Evolutionary conservation across 352 stramenopile genomes (phyloP).

Genomic region (Elongisporangium prolatum): DNA sequence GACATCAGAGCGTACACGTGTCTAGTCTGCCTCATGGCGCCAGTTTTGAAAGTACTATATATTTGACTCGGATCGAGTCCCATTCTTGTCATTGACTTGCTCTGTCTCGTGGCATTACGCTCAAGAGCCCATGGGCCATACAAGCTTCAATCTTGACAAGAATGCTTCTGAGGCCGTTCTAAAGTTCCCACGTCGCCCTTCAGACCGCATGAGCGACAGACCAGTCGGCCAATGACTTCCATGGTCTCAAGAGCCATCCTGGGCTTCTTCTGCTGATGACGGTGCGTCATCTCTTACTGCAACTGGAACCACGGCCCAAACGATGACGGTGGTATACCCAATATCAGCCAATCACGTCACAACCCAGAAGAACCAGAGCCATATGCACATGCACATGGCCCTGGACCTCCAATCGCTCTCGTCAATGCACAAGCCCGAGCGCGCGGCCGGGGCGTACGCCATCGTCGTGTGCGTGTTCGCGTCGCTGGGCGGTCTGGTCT

Average conservation of each 20-base stretch:
- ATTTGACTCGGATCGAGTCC: neutral
- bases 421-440: neutral
- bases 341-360: neutral
- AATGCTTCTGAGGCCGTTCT: no score
- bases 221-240: no score
- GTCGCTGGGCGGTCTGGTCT: neutral
- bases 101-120: no score
- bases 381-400: neutral
- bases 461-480: neutral
- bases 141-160: no score
- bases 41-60: neutral
- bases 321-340: neutral
- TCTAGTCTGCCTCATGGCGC: neutral
- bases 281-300: neutral
- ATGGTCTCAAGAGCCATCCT: no score
- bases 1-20: neutral
- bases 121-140: no score
- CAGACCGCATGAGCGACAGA: no score
- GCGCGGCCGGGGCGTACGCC: constrained; percentile 3
- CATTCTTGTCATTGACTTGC: no score
- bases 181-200: no score
- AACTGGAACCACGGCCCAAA: neutral
- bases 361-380: neutral
- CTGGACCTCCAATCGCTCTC: neutral
- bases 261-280: neutral